Evolutionary conservation across 495 filamentous ascomycete species (phyloP), one percentile per base, ranked within the genome.

Genomic region (Penicillium fimorum): DNA sequence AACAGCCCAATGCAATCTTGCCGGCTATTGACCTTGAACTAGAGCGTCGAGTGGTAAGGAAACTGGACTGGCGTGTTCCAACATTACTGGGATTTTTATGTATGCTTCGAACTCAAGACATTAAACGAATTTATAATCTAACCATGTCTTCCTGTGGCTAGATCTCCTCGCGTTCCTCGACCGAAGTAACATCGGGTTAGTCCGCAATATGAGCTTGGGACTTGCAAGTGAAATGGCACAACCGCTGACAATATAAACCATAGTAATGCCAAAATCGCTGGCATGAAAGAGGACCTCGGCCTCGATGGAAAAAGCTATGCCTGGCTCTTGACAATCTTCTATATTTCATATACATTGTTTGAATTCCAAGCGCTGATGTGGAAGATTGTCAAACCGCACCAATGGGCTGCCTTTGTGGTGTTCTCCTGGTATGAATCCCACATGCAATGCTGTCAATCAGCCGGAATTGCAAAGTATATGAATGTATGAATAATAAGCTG

Each of bases 271-370:
- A 75, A 83, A 61, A 85, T 85, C 50, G 83, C 83, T 8, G 83
- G 83, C 35, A 69, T 69, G 66, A 25, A 51, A 37, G 52, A 62
- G 47, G 66, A 85, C 57, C 68, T 87, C 15, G 43, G 73, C 25
- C 72, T 87, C 17, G 63, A 67, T 3, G 74, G 79, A 20, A 72
- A 76, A 12, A 67, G 70, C 37, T 87, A 87, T 54, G 67, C 86
- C 60, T 95, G 89, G 89, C 75, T 92, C 17, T 71, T 92, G 44
- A 91, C 87, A 0, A 86, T 90, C 33, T 94, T 92, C 63, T 92
- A 92, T 63, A 87, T 81, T 15, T 65, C 76, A 20, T 76, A 77
- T 43, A 82, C 83, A 29, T 33, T 85, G 10, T 91, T 90, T 54
- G 86, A 91, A 70, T 86, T 85, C 72, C 73, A 80, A 46, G 82